phyloP scores from a whole-genome alignment of 805 yeast genomes.

The Starmerella floricola region DNA sequence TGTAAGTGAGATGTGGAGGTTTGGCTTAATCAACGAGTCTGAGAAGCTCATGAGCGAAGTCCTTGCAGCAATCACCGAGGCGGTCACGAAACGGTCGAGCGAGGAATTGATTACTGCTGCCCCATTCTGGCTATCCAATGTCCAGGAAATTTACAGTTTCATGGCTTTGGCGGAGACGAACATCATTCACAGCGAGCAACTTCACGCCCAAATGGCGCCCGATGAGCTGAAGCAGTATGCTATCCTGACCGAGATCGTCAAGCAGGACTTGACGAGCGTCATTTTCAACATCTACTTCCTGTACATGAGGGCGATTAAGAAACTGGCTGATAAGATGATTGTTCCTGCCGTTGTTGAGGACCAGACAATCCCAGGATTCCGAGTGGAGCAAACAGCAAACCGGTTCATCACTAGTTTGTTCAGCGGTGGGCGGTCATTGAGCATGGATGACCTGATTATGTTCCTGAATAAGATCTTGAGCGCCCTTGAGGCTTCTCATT shows the following conservation, averaged over 20 bases:
- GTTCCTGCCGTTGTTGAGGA: conserved; percentile 91
- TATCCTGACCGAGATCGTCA: conserved; percentile 76
- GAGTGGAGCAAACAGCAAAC: conserved; percentile 66
- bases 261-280: conserved; percentile 85
- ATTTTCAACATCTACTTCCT: conserved; percentile 89
- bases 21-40: conserved; percentile 83
- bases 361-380: conserved; percentile 91
- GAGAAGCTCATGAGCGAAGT: conserved; percentile 86
- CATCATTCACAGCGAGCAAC: conserved; percentile 70
- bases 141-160: conserved; percentile 89
- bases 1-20: conserved; percentile 94
- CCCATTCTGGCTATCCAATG: conserved; percentile 94
- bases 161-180: conserved; percentile 88
- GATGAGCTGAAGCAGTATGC: conserved; percentile 83
- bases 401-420: conserved; percentile 50
- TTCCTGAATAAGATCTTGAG: conserved; percentile 83
- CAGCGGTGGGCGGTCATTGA: conserved; percentile 46
- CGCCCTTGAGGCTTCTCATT: conserved; percentile 82
- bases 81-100: conserved; percentile 67
- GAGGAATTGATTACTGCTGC: conserved; percentile 84
- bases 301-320: conserved; percentile 94
- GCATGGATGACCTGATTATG: conserved; percentile 88
- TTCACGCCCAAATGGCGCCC: conserved; percentile 74
- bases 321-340: conserved; percentile 78
- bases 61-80: conserved; percentile 70